A percentile compares a stretch with the other conserved stretches of the same genome.
These are phyloP conservation scores for Cordyceps cicadae DNA, from an alignment of 2,329 filamentous ascomycete species.

Conservation along the genomic window DNA sequence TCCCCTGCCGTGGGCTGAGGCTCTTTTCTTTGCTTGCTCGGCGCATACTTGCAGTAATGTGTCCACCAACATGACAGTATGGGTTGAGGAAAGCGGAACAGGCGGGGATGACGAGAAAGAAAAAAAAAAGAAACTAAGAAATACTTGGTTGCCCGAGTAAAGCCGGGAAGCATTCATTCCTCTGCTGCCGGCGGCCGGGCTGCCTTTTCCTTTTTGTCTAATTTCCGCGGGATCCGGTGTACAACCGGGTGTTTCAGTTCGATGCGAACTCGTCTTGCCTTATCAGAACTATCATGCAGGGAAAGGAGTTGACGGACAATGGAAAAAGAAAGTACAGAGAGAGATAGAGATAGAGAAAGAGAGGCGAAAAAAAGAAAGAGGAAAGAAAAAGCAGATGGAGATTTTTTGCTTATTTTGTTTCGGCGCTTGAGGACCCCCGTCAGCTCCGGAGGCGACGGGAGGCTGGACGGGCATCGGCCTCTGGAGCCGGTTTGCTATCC, in stretches of 20 bases:
- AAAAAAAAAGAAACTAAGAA: not conserved
- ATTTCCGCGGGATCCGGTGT: not conserved
- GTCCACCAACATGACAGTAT: not conserved
- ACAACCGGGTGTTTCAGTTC: not conserved
- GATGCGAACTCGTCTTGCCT: not conserved
- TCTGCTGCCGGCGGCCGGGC: not conserved
- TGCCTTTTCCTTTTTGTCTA: not conserved
- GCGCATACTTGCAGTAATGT: constrained; percentile 1
- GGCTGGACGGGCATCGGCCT: not conserved
- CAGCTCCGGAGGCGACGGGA: not conserved
- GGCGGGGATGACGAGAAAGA: not conserved
- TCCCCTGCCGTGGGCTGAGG: not conserved
- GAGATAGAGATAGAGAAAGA: too few species aligned
- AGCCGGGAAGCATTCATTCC: not conserved
- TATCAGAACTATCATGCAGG: not conserved
- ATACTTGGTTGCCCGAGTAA: not conserved
- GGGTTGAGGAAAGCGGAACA: not conserved
- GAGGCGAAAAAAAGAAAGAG: not conserved
- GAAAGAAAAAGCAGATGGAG: not conserved
- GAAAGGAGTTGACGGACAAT: not conserved
- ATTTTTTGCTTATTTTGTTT: not conserved
- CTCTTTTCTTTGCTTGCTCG: not conserved
- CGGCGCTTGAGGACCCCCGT: not conserved
- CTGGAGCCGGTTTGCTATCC: not conserved
- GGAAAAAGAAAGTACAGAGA: not conserved